Evolutionary conservation across 2,329 filamentous ascomycete species (phyloP).

Genomic region (Chaetothyriales sp.): DNA sequence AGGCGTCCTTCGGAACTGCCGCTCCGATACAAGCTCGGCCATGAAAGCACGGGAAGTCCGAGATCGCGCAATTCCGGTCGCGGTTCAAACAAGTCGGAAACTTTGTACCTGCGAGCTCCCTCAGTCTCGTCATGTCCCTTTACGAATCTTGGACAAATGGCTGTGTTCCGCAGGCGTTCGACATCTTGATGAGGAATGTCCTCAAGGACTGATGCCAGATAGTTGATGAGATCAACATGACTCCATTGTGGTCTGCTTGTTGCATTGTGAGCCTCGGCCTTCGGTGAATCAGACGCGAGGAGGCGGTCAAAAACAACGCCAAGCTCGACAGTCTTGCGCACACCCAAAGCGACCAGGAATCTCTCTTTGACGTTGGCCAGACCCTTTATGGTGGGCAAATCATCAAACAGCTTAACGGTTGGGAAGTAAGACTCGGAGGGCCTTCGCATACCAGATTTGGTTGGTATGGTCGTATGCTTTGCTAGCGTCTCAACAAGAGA

Average conservation of each 20-base stretch:
- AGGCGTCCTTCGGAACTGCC: constrained; percentile 61
- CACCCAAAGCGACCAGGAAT: constrained; percentile 67
- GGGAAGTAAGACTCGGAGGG: constrained; percentile 83
- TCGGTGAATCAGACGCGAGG: constrained; percentile 42
- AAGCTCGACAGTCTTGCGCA: constrained; percentile 88
- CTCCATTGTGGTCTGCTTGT: constrained; percentile 52
- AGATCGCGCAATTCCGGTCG: constrained; percentile 56
- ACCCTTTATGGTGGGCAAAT: constrained; percentile 67
- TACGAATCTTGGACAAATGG: constrained; percentile 68
- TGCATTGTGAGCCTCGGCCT: constrained; percentile 10
- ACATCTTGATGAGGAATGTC: constrained; percentile 81
- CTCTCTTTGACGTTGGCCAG: constrained; percentile 80
- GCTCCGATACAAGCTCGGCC: constrained; percentile 60
- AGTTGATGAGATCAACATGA: constrained; percentile 87
- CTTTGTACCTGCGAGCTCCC: constrained; percentile 47
- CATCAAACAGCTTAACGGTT: constrained; percentile 87
- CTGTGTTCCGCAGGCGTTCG: constrained; percentile 59
- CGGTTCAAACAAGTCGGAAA: constrained; percentile 72
- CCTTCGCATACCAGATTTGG: constrained; percentile 75
- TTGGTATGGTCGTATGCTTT: constrained; percentile 65
- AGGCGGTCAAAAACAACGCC: constrained; percentile 85
- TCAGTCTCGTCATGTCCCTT: constrained; percentile 35
- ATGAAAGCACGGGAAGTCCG: constrained; percentile 63
- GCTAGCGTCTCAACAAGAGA: constrained; percentile 53
- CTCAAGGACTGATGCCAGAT: constrained; percentile 73